These are phyloP conservation scores for Sugiyamaella pinicola DNA, from an alignment of 1,139 yeast genomes.

Conservation along the genomic window DNA sequence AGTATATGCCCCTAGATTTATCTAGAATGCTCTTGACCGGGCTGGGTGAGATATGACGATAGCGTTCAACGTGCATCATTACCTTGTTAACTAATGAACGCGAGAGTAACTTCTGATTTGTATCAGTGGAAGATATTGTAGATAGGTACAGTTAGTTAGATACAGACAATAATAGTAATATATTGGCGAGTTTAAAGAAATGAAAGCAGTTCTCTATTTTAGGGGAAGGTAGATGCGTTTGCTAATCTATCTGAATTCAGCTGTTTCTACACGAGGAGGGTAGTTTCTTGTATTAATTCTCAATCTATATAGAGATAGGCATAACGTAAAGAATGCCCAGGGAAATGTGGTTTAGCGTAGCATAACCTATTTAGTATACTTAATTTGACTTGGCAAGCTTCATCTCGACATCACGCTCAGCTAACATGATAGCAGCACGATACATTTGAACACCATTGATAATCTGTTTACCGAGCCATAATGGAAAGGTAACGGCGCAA, in stretches of 20 bases:
- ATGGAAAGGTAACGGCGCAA: constrained; percentile 69
- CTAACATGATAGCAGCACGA: constrained; percentile 81
- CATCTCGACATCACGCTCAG: constrained; percentile 75
- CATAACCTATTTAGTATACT: no score
- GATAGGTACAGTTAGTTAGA: constrained; percentile 2
- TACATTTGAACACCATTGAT: constrained; percentile 87
- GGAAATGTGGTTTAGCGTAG: no score
- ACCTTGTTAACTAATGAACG: constrained; percentile 45
- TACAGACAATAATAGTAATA: no score
- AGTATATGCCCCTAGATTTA: constrained; percentile 34
- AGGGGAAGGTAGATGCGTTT: no score
- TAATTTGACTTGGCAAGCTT: constrained; percentile 35
- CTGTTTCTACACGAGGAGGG: no score
- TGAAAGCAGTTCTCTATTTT: no score
- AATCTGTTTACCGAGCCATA: constrained; percentile 88
- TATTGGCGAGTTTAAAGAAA: no score
- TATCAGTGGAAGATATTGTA: constrained; percentile 15
- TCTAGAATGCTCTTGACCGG: constrained; percentile 45
- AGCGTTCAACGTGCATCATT: constrained; percentile 43
- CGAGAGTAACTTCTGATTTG: constrained; percentile 39
- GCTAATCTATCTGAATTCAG: no score
- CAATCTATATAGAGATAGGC: no score
- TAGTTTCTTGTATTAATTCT: no score
- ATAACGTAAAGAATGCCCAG: no score
- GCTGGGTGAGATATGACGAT: constrained; percentile 44